Base-by-base conservation (phyloP, 331 rosid species). In the Malus hybrid region DNA sequence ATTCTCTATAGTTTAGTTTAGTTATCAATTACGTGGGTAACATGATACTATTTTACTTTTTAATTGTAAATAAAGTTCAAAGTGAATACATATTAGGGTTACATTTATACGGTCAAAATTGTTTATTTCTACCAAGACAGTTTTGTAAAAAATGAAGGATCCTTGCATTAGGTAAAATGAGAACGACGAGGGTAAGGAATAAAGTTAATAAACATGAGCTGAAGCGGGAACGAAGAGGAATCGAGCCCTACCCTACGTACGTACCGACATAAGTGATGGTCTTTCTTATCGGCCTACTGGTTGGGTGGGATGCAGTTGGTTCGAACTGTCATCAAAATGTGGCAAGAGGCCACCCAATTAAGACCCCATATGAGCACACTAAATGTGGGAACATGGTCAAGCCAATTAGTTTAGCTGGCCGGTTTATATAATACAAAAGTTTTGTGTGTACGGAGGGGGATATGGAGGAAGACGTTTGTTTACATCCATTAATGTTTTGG, bases 301-400 rank as follows among this genome's bases (percentile, higher is more conserved):
- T 71, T 56, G 75, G 75, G 76, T 56, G 75, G 75, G 76, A 10
- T 13, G 16, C 2, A 29, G 66, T 62, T 52, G 66, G 36, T 62
- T 13, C 19, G 66, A 62, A 27, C 7, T 28, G n/a, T 62, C 36
- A 62, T 13, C 5, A 62, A 3, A 62, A 62, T 62, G 33, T 62
- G 66, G 33, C n/a, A 13, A 61, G 8, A 61, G 28, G 57, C 67
- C 34, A 10, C 33, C 62, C 42, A 22, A 60, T 44, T 60, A 73
- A 61, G 69, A 73, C 60, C 59, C 31, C 67, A 73, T 62, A 62
- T 16, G 76, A 59, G 15, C n/a, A 31, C 59, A 73, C 69, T 61
- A 28, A 61, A 39, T 73, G 20, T 5, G 28, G 69, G 60, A 73
- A 73, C 77, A 73, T 73, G 69, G 69, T 18, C 42, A 61, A 27